Conservation (phyloP, 805 yeast genomes). For the Candida succiphila region DNA sequence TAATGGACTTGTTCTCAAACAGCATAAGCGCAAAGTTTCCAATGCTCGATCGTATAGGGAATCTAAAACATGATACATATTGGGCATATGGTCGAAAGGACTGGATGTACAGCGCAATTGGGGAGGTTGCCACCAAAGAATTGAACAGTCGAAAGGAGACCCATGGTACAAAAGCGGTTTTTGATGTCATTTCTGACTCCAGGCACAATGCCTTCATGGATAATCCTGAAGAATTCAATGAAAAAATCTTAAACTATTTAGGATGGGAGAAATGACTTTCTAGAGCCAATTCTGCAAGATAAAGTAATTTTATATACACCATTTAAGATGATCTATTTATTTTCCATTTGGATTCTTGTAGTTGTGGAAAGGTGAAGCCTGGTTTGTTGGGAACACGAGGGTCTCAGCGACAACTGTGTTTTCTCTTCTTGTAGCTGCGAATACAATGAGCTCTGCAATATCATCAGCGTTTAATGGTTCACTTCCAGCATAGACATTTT, state of each 20-base stretch:
- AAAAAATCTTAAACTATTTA: slow-evolving; percentile 27
- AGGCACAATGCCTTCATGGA: slow-evolving; percentile 78
- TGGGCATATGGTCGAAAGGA: slow-evolving; percentile 63
- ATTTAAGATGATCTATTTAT: not conserved
- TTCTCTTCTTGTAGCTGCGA: slow-evolving; percentile 54
- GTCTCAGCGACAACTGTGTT: slow-evolving; percentile 75
- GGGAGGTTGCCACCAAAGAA: slow-evolving; percentile 29
- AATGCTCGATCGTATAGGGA: slow-evolving; percentile 43
- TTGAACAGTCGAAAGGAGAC: slow-evolving; percentile 6
- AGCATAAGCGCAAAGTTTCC: slow-evolving; percentile 60
- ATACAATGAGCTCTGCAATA: slow-evolving; percentile 66
- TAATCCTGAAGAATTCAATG: slow-evolving; percentile 46
- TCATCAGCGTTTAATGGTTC: slow-evolving; percentile 67
- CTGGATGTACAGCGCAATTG: slow-evolving; percentile 65
- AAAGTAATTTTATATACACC: not conserved
- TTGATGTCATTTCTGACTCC: slow-evolving; percentile 37
- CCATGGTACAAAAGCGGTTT: slow-evolving; percentile 17
- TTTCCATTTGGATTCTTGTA: slow-evolving; percentile 18
- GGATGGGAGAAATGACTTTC: slow-evolving; percentile 7
- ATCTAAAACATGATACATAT: slow-evolving; percentile 24
- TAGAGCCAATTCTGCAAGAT: too few species aligned
- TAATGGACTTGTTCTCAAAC: slow-evolving; percentile 42
- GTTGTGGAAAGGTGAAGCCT: slow-evolving; percentile 67
- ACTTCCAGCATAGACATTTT: slow-evolving; percentile 53
- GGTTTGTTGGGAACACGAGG: slow-evolving; percentile 76